These are phyloP conservation scores for Camelina sativa DNA, from an alignment of 345 rosid species.

Conservation along the genomic window DNA sequence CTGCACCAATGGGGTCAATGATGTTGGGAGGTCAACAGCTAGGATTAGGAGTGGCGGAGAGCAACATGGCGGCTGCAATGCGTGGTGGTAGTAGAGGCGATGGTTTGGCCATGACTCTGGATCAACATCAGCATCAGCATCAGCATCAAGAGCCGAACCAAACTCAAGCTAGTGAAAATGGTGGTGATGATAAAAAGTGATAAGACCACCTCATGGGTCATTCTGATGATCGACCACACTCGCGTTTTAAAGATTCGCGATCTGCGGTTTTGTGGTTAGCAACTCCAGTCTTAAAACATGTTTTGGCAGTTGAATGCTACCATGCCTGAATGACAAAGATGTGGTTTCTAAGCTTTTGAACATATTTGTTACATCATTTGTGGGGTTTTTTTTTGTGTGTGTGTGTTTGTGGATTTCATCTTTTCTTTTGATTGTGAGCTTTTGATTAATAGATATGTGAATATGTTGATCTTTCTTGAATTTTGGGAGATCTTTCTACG, in stretches of 20 bases:
- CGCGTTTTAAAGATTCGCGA: constrained; percentile 8
- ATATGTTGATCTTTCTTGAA: constrained; percentile 24
- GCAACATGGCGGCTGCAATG: constrained; percentile 57
- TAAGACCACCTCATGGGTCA: not conserved
- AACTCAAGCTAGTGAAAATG: constrained; percentile 48
- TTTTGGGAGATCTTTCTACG: not conserved
- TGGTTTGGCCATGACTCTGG: constrained; percentile 67
- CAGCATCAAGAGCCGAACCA: constrained; percentile 55
- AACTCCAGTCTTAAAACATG: constrained; percentile 20
- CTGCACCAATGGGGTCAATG: constrained; percentile 74
- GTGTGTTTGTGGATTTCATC: constrained; percentile 22
- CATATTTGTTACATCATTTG: constrained; percentile 36
- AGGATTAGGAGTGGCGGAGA: constrained; percentile 63
- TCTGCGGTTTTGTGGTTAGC: not conserved
- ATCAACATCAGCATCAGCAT: constrained; percentile 51
- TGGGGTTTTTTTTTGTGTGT: not conserved
- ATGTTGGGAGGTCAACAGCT: constrained; percentile 70
- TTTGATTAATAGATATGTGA: constrained; percentile 31
- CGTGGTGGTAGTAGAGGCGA: constrained; percentile 50
- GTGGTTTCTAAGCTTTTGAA: constrained; percentile 21
- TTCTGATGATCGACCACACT: not conserved
- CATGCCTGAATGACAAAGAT: constrained; percentile 18
- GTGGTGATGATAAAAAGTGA: constrained; percentile 57
- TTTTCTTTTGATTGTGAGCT: constrained; percentile 27
- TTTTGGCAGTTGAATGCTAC: constrained; percentile 25